Evolutionary conservation across 257 asterid genomes (phyloP), one percentile per base, ranked within the genome.

Genomic region (Forsythia suspensa): DNA sequence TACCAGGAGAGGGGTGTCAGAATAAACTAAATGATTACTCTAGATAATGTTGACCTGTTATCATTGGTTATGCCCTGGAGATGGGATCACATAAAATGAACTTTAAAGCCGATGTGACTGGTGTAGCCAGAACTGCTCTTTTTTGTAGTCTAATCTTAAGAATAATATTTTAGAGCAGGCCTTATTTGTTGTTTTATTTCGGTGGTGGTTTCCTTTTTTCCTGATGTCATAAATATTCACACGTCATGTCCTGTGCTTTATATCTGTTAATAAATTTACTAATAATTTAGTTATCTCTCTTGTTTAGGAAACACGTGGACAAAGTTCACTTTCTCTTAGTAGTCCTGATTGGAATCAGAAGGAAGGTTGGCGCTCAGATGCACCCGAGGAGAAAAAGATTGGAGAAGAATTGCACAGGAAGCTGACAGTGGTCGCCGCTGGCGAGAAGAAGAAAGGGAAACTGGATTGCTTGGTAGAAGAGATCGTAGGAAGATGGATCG

Each of bases 401-500:
- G 96, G 97, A 92, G 94, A 83, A 92, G 85, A 82, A 57, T 67
- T 76, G 84, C 91, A 38, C 76, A 90, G 0, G 98, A 94, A 78
- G 82, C 88, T 68, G 97, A 96, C 76, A 85, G 90, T 78, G 96
- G 96, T 13, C 90, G 98, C 76, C 97, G 97, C 76, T 96, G 99
- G 99, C 99, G 98, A 80, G 99, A 96, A 84, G 99, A 96, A 86
- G 99, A 96, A 89, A 94, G 99, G 88, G 99, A 96, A 85, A 96
- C 99, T 84, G 95, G 97, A 34, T 83, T 94, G 90, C 98, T 92
- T 84, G 96, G 96, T 70, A 84, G 97, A 79, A 91, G 94, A 89
- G 99, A 94, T 78, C 97, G 98, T 52, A 89, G 93, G 87, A 96
- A 96, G 89, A 80, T 86, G 70, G 99, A 94, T 72, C 92, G 98